phyloP scores from a whole-genome alignment of 352 stramenopile genomes.

The Achlya hypogyna region DNA sequence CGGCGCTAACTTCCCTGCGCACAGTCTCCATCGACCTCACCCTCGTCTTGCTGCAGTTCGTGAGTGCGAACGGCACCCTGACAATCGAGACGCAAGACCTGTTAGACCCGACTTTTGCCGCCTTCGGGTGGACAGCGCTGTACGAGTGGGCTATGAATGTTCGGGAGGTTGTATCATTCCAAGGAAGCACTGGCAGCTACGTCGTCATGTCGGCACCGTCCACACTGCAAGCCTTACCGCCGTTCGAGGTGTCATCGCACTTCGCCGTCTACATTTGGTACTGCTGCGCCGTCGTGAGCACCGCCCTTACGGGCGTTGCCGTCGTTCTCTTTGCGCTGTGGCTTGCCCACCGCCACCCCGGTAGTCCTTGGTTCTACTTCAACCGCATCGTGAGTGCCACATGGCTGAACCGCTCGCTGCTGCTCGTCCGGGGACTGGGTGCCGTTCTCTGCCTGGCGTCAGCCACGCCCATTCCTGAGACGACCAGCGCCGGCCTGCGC shows the following conservation, averaged over 20 bases:
- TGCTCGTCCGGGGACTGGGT: background rate
- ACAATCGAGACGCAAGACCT: background rate
- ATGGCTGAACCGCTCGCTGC: background rate
- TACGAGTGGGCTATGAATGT: constrained; percentile 1
- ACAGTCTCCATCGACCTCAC: too few species aligned
- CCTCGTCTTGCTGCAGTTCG: background rate
- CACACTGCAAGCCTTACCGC: background rate
- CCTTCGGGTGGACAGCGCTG: background rate
- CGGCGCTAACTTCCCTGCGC: background rate
- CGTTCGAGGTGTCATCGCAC: background rate
- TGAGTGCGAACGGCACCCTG: background rate
- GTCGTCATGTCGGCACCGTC: background rate
- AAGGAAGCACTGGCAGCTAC: background rate
- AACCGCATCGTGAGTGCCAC: background rate
- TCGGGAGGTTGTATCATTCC: background rate
- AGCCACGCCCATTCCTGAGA: background rate
- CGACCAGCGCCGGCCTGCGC: background rate
- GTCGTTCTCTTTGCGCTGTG: background rate
- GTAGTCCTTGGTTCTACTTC: background rate
- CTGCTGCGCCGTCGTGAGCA: background rate
- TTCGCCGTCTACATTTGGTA: background rate
- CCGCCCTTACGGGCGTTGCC: background rate
- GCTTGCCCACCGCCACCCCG: background rate
- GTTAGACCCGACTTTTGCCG: background rate
- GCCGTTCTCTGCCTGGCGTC: background rate